Evolutionary conservation across 1,139 yeast species (phyloP), one percentile per base, ranked within the genome.

Genomic region (Geotrichum bryndzae): DNA sequence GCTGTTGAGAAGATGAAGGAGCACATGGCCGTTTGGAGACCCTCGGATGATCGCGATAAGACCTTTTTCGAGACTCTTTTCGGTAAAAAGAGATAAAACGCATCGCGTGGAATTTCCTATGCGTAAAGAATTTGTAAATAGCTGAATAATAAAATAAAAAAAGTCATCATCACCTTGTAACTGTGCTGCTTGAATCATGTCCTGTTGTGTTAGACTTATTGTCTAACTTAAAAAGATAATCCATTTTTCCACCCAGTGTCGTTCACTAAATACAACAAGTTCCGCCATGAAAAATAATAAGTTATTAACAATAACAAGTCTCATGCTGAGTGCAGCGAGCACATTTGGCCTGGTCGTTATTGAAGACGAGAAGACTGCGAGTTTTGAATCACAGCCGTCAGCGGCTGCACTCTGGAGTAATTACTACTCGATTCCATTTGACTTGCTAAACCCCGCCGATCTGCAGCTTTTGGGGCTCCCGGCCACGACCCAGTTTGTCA

Each of bases 1-100:
- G 96, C 96, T 27, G 86, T 86, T n/a, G 84, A 82, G 56, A 88
- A 88, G 76, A 89, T 94, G 69, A 81, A 82, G 68, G 85, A 84
- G 66, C 95, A 90, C 69, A 82, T 90, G 60, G 85, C 83, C 64
- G 90, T 91, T 0, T 94, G 87, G 77, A 79, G 86, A 65, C 95
- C 96, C 22, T 79, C 77, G 63, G 82, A 79, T 27, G 86, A 84
- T 67, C 61, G 65, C 33, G 67, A 66, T 51, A 41, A n/a, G 57
- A 57, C 57, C 3, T 45, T 35, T 27, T 23, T 27, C 18, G 57
- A 54, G 23, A 41, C n/a, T 3, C 57, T 54, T 15, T 54, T 54
- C 25, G 45, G 56, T n/a, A 33, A 53, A 15, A 53, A 54, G 35
- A 54, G 48, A 18, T 41, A 41, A 41, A 38, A 10, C 59, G 53